phyloP scores from a whole-genome alignment of 176 grass and related monocot genomes.

The Tillandsia fasciculata region DNA sequence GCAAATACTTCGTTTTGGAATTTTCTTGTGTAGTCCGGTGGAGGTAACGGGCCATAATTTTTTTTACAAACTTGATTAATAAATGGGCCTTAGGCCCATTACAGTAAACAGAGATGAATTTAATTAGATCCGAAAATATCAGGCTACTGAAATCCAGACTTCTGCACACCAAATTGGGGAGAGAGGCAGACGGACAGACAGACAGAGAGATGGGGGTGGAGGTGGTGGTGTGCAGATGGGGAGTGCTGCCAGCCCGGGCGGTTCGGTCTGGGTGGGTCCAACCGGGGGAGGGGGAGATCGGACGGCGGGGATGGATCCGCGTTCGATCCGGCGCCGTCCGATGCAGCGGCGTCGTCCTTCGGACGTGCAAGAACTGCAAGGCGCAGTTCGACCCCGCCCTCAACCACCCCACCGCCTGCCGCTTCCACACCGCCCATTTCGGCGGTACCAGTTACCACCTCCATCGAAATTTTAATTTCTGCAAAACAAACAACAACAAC shows the following conservation, averaged over 20 bases:
- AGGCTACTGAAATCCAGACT: no score
- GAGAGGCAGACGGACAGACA: background rate
- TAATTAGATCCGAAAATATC: no score
- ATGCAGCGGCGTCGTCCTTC: slow-evolving; percentile 20
- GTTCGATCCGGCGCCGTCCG: background rate
- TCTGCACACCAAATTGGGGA: no score
- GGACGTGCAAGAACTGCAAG: slow-evolving; percentile 90
- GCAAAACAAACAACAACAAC: no score
- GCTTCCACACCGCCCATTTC: slow-evolving; percentile 58
- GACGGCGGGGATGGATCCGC: background rate
- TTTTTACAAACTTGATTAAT: no score
- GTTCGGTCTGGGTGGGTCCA: background rate
- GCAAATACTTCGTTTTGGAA: no score
- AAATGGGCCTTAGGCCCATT: no score
- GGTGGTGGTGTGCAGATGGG: background rate
- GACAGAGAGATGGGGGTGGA: background rate
- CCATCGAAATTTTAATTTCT: no score
- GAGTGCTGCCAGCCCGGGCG: background rate
- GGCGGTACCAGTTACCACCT: slow-evolving; percentile 23
- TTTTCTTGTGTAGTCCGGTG: no score
- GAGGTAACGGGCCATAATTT: no score
- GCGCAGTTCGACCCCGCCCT: slow-evolving; percentile 54
- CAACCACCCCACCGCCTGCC: slow-evolving; percentile 48
- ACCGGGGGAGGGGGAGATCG: background rate
- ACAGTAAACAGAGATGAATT: no score